Percentiles rank a stretch among this genome's conserved stretches.
Conservation (phyloP, 2,329 filamentous ascomycete species). For the Fusarium torulosum region DNA sequence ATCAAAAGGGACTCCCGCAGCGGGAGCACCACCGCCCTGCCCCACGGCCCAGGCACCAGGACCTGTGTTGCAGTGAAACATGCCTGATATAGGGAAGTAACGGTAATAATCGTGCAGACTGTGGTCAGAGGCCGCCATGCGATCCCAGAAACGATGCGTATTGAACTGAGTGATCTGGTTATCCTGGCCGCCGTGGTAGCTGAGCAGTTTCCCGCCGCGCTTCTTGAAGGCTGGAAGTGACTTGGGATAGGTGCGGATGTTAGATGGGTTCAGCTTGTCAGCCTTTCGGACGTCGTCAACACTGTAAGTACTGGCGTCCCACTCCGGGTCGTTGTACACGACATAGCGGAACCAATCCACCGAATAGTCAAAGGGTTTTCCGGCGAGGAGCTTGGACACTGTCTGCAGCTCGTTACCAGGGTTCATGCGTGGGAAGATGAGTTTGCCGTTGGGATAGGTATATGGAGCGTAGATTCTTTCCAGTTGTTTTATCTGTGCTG, state of each 20-base stretch:
- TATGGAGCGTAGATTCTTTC: conserved; percentile 25
- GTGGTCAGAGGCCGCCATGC: conserved; percentile 40
- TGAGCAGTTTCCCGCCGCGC: conserved; percentile 24
- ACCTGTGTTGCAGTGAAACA: conserved; percentile 61
- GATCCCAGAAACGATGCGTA: conserved; percentile 43
- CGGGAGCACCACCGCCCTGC: conserved; percentile 35
- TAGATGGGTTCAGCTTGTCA: conserved; percentile 18
- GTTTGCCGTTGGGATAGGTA: conserved; percentile 15
- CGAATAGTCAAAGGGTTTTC: conserved; percentile 23
- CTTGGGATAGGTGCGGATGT: conserved; percentile 20
- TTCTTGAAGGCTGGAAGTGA: conserved; percentile 20
- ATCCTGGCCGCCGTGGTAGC: conserved; percentile 30
- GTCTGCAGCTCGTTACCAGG: conserved; percentile 24
- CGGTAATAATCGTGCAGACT: conserved; percentile 63
- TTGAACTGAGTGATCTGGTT: conserved; percentile 39
- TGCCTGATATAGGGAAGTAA: conserved; percentile 66
- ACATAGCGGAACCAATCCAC: conserved; percentile 33
- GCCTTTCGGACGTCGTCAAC: conserved; percentile 3
- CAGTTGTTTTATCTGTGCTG: conserved; percentile 6
- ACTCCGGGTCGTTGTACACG: conserved; percentile 9
- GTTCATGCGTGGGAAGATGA: conserved; percentile 34
- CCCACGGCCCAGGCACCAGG: conserved; percentile 57
- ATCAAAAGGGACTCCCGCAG: conserved; percentile 41
- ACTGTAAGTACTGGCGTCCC: conserved; percentile 25
- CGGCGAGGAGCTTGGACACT: conserved; percentile 22